These are phyloP conservation scores for Pneumocystis canis DNA, from an alignment of 1,139 yeast genomes.

Conservation along the genomic window DNA sequence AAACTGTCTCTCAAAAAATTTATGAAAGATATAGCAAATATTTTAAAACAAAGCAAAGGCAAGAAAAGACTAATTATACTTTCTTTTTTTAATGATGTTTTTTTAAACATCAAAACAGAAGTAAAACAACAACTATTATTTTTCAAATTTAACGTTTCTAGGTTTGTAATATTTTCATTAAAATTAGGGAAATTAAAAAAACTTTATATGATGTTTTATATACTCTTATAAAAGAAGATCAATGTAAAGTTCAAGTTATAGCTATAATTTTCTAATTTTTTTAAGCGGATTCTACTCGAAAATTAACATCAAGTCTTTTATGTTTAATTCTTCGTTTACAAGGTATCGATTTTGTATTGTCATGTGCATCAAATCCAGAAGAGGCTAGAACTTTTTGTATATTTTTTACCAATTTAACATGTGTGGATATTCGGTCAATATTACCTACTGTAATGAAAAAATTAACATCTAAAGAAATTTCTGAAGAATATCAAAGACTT, in stretches of 20 bases:
- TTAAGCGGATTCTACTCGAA: not conserved
- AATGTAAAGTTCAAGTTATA: not conserved
- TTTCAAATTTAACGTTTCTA: not conserved
- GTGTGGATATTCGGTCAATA: constrained; percentile 1
- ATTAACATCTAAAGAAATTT: not conserved
- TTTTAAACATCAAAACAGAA: not conserved
- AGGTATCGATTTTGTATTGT: not conserved
- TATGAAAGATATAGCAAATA: not conserved
- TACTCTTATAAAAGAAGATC: not conserved
- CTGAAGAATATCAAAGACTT: not conserved
- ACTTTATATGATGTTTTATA: not conserved
- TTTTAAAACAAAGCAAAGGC: not conserved
- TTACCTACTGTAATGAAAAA: not conserved
- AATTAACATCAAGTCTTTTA: not conserved
- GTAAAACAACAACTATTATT: not conserved
- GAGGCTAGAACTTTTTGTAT: not conserved
- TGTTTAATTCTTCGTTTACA: not conserved
- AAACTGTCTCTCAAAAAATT: not conserved
- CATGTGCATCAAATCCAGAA: not conserved
- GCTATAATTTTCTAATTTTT: not conserved
- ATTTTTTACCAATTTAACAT: not conserved
- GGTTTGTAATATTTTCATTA: not conserved
- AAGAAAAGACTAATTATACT: not conserved
- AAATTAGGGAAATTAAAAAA: not conserved
- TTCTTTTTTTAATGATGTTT: not conserved